These are phyloP conservation scores for Phytophthora sp. DNA, from an alignment of 352 stramenopile species.

Conservation along the genomic window DNA sequence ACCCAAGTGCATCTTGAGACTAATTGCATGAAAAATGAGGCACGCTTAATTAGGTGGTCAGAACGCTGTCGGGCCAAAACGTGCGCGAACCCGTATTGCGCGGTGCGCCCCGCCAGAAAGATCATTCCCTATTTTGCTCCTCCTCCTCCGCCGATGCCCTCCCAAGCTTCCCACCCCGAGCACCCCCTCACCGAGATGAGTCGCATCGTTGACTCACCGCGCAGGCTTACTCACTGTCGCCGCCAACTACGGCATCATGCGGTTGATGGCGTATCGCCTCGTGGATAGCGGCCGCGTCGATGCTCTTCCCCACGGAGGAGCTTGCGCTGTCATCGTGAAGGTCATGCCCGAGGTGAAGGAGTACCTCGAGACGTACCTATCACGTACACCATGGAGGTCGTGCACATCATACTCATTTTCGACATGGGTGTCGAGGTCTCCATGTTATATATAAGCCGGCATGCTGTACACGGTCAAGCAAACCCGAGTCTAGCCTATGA, in stretches of 20 bases:
- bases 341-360: background rate
- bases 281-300: background rate
- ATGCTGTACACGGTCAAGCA: conserved; percentile 9
- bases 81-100: no score
- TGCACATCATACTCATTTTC: background rate
- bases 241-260: background rate
- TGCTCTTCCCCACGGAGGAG: background rate
- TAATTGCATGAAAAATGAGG: no score
- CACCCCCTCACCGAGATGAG: background rate
- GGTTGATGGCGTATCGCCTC: background rate
- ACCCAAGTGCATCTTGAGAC: no score
- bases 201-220: background rate
- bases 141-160: background rate
- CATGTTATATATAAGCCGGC: background rate
- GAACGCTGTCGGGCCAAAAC: no score
- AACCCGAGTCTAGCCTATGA: background rate
- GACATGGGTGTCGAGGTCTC: background rate
- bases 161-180: background rate
- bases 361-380: background rate
- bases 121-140: background rate
- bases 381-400: background rate
- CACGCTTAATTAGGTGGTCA: no score
- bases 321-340: background rate
- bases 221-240: background rate
- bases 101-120: no score